phyloP scores from a whole-genome alignment of 345 rosid species.

The Gossypium ekmanianum region DNA sequence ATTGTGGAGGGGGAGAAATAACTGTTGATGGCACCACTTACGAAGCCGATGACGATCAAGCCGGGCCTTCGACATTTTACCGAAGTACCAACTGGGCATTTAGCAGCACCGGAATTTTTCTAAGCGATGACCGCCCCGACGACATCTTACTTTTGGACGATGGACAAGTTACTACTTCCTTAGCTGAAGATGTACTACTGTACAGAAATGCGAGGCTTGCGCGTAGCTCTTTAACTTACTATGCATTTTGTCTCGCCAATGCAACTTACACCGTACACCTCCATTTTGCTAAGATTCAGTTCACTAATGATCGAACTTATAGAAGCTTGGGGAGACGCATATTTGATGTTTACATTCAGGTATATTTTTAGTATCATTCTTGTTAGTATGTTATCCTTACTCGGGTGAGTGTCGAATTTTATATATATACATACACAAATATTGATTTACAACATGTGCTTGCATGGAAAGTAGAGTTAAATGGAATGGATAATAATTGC shows the following conservation, averaged over 20 bases:
- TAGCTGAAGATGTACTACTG: too few species aligned
- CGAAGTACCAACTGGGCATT: slow-evolving; percentile 43
- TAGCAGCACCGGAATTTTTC: slow-evolving; percentile 49
- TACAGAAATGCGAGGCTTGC: slow-evolving; percentile 42
- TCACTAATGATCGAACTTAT: slow-evolving; percentile 23
- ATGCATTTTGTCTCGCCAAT: slow-evolving; percentile 53
- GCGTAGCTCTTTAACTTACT: slow-evolving; percentile 56
- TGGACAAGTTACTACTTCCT: too few species aligned
- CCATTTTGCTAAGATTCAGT: slow-evolving; percentile 68
- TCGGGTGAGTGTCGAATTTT: too few species aligned
- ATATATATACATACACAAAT: too few species aligned
- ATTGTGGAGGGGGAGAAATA: slow-evolving; percentile 42
- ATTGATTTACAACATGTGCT: neutral
- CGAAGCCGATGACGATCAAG: slow-evolving; percentile 27
- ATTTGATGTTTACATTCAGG: slow-evolving; percentile 52
- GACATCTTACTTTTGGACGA: slow-evolving; percentile 17
- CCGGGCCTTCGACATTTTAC: slow-evolving; percentile 31
- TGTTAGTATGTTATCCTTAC: too few species aligned
- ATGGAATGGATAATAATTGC: neutral
- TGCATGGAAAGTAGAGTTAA: neutral
- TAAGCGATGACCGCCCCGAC: slow-evolving; percentile 29
- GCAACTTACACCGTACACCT: slow-evolving; percentile 49
- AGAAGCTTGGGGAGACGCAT: slow-evolving; percentile 42
- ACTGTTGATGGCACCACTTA: slow-evolving; percentile 20
- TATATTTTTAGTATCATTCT: too few species aligned